Percentiles rank a stretch among this genome's conserved stretches.
Evolutionary conservation across 192 early-diverging fungal genomes (phyloP).

Genomic region (Chytriomyces sp.): DNA sequence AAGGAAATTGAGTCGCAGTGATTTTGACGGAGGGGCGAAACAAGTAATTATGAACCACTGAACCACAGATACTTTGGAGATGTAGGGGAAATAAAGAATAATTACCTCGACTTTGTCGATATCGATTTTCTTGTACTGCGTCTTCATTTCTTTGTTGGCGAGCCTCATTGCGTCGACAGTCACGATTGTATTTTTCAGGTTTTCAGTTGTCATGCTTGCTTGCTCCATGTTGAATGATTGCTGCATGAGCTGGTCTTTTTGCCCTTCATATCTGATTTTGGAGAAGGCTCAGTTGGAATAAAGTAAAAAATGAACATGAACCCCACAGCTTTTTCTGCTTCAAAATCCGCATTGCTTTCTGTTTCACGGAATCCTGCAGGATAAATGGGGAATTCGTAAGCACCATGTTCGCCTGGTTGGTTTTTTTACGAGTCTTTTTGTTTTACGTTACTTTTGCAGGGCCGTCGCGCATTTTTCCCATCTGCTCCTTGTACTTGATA

Average conservation of each 20-base stretch:
- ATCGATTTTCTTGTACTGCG: slow-evolving; percentile 94
- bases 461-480: slow-evolving; percentile 82
- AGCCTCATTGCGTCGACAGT: slow-evolving; percentile 97
- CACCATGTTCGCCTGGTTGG: no score
- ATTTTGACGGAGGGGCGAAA: background rate
- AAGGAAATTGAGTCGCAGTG: background rate
- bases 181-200: slow-evolving; percentile 94
- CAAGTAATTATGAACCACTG: background rate
- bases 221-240: slow-evolving; percentile 99
- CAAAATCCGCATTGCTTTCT: slow-evolving; percentile 86
- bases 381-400: background rate
- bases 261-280: slow-evolving; percentile 76
- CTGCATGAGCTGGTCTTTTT: slow-evolving; percentile 92
- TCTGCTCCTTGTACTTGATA: slow-evolving; percentile 87
- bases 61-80: background rate
- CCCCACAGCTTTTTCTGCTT: slow-evolving; percentile 90
- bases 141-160: slow-evolving; percentile 93
- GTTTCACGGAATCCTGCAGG: slow-evolving; percentile 83
- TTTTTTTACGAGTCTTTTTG: no score
- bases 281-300: background rate
- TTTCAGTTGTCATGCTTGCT: slow-evolving; percentile 82
- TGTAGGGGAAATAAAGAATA: background rate
- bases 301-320: background rate
- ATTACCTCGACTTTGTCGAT: slow-evolving; percentile 92
- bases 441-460: slow-evolving; percentile 43